Conservation (phyloP, 768 basidiomycete genomes). For the Termitomyces sp. region DNA sequence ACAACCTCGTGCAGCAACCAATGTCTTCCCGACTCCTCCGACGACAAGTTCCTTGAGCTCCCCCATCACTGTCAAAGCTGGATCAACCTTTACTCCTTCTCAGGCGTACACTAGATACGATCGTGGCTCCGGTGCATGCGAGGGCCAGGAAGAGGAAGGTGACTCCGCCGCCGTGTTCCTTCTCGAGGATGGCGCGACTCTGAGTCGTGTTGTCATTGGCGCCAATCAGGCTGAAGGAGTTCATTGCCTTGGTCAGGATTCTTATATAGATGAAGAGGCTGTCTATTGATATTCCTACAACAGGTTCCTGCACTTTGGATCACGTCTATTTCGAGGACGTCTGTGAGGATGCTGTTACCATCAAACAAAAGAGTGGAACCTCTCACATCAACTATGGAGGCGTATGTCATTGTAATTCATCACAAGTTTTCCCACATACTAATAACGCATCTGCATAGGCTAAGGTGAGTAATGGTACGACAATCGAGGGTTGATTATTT, state of each 20-base stretch:
- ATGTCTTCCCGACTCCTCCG: slow-evolving; percentile 28
- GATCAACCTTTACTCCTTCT: slow-evolving; percentile 30
- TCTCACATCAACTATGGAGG: slow-evolving; percentile 32
- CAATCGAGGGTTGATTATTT: neutral
- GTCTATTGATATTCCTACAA: neutral
- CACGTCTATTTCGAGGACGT: slow-evolving; percentile 21
- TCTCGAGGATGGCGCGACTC: slow-evolving; percentile 32
- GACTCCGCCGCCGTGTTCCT: slow-evolving; percentile 35
- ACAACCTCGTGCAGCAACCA: slow-evolving; percentile 28
- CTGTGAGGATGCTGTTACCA: slow-evolving; percentile 23
- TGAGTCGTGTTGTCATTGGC: slow-evolving; percentile 34
- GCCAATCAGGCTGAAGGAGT: slow-evolving; percentile 35
- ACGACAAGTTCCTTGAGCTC: slow-evolving; percentile 29
- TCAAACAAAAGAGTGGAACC: slow-evolving; percentile 32
- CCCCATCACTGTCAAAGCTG: slow-evolving; percentile 26
- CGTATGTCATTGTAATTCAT: slow-evolving; percentile 16
- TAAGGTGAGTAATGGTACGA: slow-evolving; percentile 13
- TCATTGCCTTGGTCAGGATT: slow-evolving; percentile 28
- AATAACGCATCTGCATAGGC: slow-evolving; percentile 14
- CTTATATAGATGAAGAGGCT: slow-evolving; percentile 13
- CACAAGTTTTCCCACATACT: neutral
- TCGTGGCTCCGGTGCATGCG: slow-evolving; percentile 33
- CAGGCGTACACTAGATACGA: slow-evolving; percentile 29
- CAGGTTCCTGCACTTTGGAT: slow-evolving; percentile 17
- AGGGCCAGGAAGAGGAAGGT: slow-evolving; percentile 30